phyloP scores from a whole-genome alignment of 2,329 filamentous ascomycete species.

The Dothidotthia symphoricarpi region DNA sequence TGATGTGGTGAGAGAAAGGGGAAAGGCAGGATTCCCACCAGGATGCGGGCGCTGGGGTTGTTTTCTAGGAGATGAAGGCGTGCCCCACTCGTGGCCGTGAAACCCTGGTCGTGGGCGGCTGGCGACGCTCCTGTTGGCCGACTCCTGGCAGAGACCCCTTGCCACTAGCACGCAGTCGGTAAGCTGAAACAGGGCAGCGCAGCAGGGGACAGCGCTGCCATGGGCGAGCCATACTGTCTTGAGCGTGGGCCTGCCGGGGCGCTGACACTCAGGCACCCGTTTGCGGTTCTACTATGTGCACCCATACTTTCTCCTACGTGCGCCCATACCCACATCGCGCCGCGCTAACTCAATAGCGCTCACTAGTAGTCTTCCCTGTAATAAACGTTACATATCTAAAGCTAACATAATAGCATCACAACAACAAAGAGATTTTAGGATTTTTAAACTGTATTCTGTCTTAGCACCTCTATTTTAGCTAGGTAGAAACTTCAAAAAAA shows the following conservation, averaged over 20 bases:
- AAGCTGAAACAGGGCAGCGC: conserved; percentile 36
- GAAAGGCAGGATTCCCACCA: conserved; percentile 30
- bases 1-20: conserved; percentile 18
- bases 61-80: conserved; percentile 42
- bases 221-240: background rate
- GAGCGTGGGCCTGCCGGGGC: conserved; percentile 7
- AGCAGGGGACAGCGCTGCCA: conserved; percentile 13
- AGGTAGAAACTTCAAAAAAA: too few species aligned
- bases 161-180: conserved; percentile 25
- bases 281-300: too few species aligned
- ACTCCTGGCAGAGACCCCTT: conserved; percentile 9
- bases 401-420: too few species aligned
- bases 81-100: conserved; percentile 38
- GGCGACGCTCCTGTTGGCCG: conserved; percentile 23
- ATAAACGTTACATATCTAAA: too few species aligned
- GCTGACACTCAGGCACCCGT: too few species aligned
- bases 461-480: too few species aligned
- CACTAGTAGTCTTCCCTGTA: too few species aligned
- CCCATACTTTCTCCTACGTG: background rate
- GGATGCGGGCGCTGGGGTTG: conserved; percentile 17
- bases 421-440: too few species aligned
- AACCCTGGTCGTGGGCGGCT: conserved; percentile 29
- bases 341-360: background rate
- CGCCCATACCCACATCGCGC: background rate
- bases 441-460: too few species aligned